These are phyloP conservation scores for Staphylotrichum longicolle DNA, from an alignment of 495 filamentous ascomycete species.

Conservation along the genomic window DNA sequence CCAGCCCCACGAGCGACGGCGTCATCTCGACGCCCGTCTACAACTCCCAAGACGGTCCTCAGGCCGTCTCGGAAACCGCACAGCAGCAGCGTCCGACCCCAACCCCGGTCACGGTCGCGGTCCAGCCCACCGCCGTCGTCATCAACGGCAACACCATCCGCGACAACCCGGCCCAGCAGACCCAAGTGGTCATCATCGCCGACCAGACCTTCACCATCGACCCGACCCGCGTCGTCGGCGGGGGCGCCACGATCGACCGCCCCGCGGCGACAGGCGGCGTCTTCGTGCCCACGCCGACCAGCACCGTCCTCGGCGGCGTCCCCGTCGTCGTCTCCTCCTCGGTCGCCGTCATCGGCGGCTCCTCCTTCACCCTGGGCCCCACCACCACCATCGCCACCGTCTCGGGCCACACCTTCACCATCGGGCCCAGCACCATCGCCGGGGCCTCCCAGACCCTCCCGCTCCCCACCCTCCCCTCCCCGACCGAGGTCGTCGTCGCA, in stretches of 20 bases:
- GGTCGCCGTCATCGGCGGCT: constrained; percentile 45
- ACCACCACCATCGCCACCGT: constrained; percentile 24
- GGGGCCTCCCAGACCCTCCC: constrained; percentile 39
- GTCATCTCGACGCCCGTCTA: constrained; percentile 33
- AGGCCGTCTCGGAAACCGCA: constrained; percentile 10
- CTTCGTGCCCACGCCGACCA: constrained; percentile 36
- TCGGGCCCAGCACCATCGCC: constrained; percentile 46
- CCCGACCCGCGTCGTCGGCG: constrained; percentile 42
- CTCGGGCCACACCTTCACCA: constrained; percentile 45
- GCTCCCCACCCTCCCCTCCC: constrained; percentile 31
- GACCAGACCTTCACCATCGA: constrained; percentile 45
- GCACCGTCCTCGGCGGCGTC: constrained; percentile 40
- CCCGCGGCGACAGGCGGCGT: constrained; percentile 30
- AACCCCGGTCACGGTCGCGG: constrained; percentile 38
- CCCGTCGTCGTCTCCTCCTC: constrained; percentile 43
- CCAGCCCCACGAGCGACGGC: constrained; percentile 11
- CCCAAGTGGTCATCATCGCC: constrained; percentile 41
- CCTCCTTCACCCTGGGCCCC: constrained; percentile 43
- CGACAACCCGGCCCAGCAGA: constrained; percentile 35
- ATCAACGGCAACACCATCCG: constrained; percentile 44
- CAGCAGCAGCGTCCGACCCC: constrained; percentile 16
- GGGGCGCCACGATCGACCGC: constrained; percentile 41
- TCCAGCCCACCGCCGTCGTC: constrained; percentile 43
- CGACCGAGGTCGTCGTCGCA: constrained; percentile 44
- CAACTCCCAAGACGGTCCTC: constrained; percentile 11